A percentile compares a stretch with the other conserved stretches of the same genome.
These are phyloP conservation scores for Neofusicoccum laricinum DNA, from an alignment of 2,329 filamentous ascomycete genomes.

Conservation along the genomic window DNA sequence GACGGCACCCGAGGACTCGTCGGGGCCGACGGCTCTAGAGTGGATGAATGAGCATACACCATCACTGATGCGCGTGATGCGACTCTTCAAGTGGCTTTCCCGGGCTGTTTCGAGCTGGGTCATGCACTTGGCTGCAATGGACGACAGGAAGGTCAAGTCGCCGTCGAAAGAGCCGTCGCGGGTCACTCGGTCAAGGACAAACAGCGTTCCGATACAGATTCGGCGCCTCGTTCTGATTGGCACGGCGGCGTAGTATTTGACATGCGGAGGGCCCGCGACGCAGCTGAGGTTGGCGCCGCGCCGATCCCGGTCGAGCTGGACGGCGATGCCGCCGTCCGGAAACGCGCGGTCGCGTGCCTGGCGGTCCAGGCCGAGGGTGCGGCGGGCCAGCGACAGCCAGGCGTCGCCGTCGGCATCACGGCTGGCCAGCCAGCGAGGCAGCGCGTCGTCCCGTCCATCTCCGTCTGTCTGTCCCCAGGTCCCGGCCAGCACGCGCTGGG, in stretches of 20 bases:
- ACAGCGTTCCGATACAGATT: slow-evolving; percentile 20
- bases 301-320: slow-evolving; percentile 1
- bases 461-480: neutral
- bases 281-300: slow-evolving; percentile 3
- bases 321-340: slow-evolving; percentile 1
- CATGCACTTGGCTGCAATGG: slow-evolving; percentile 18
- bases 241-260: slow-evolving; percentile 18
- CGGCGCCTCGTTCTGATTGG: slow-evolving; percentile 17
- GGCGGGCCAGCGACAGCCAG: slow-evolving; percentile 14
- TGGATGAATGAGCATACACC: slow-evolving; percentile 10
- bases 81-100: slow-evolving; percentile 16
- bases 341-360: neutral
- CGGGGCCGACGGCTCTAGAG: neutral
- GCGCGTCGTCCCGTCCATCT: neutral
- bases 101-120: slow-evolving; percentile 18
- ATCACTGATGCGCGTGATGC: slow-evolving; percentile 8
- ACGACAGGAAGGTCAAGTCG: slow-evolving; percentile 15
- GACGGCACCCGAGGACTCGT: neutral
- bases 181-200: slow-evolving; percentile 14
- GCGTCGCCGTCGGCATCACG: neutral
- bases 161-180: neutral
- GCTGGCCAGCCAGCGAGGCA: neutral
- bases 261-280: slow-evolving; percentile 2
- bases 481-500: slow-evolving; percentile 12
- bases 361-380: slow-evolving; percentile 3